Evolutionary conservation across 1,284 basidiomycete genomes (phyloP).

Genomic region (Cronartium ribicola): DNA sequence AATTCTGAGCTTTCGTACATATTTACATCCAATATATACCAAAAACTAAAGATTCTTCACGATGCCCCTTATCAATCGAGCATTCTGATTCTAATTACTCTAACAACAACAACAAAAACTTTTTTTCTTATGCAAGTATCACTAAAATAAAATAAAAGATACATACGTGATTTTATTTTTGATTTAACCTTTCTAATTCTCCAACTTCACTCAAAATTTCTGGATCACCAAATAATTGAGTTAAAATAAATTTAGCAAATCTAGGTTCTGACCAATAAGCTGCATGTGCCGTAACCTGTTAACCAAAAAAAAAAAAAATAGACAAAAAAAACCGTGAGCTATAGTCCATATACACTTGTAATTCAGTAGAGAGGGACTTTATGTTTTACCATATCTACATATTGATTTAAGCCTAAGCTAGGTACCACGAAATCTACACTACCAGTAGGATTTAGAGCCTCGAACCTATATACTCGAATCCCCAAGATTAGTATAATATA

Average conservation of each 20-base stretch:
- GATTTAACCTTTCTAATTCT: constrained; percentile 29
- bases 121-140: too few relatives aligned
- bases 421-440: constrained; percentile 40
- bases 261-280: constrained; percentile 37
- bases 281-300: constrained; percentile 40
- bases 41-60: too few relatives aligned
- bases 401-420: constrained; percentile 36
- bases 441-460: constrained; percentile 38
- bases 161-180: too few relatives aligned
- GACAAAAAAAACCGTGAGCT: not conserved
- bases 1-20: too few relatives aligned
- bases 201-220: constrained; percentile 23
- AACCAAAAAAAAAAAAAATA: not conserved
- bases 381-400: constrained; percentile 39
- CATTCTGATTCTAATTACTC: too few relatives aligned
- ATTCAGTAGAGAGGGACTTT: not conserved
- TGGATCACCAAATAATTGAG: constrained; percentile 23
- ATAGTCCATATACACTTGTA: not conserved
- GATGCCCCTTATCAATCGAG: too few relatives aligned
- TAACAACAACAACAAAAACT: too few relatives aligned
- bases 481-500: not conserved
- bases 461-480: constrained; percentile 31
- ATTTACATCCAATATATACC: too few relatives aligned
- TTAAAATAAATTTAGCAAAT: constrained; percentile 38
- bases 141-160: too few relatives aligned